Base-by-base conservation (phyloP, 768 basidiomycete species). In the Trametes cinnabarina region DNA sequence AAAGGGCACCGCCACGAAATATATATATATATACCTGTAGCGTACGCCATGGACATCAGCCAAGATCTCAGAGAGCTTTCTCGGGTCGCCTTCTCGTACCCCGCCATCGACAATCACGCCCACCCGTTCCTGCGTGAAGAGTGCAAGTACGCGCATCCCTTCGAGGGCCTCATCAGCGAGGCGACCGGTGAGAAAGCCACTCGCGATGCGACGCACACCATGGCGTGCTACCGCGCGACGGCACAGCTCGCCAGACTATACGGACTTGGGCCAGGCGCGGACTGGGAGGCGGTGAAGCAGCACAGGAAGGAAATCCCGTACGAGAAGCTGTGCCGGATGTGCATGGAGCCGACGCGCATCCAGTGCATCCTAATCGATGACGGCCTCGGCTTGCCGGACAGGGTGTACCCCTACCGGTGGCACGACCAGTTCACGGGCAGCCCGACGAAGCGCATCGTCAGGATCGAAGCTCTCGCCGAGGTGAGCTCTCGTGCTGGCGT, bases 71-170 rank as follows among this genome's bases (percentile, higher is more conserved):
- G 42, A 19, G 61, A 62, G 53, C 59, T 65, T 23, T 61, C 48
- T 14, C 51, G 53, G 7, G 34, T 54, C 42, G 53, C 58, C 34
- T 56, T 60, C 57, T 58, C 49, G 6, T 79, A 74, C 48, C 86
- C 85, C 19, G 82, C 82, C 0, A 87, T 89, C 66, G 89, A 92
- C 73, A 90, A 91, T 68, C 90, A 92, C 66, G 86, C 88, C 0
- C 90, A 92, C 65, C 85, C 88, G 1, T 73, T 92, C 19, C 75
- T 92, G 46, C 72, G 74, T 22, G 74, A 72, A 6, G 71, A 72
- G 19, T 65, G 80, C 51, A 79, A 84, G 28, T 48, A 71, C 20
- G 60, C 57, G 3, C 63, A 88, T 17, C 78, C 84, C 0, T 80
- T 90, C 60, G 86, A 91, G 57, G 83, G 83, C 0, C 65, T 88